These are phyloP conservation scores for Ajuga chamaepitys DNA, from an alignment of 257 asterid genomes.

Conservation along the genomic window DNA sequence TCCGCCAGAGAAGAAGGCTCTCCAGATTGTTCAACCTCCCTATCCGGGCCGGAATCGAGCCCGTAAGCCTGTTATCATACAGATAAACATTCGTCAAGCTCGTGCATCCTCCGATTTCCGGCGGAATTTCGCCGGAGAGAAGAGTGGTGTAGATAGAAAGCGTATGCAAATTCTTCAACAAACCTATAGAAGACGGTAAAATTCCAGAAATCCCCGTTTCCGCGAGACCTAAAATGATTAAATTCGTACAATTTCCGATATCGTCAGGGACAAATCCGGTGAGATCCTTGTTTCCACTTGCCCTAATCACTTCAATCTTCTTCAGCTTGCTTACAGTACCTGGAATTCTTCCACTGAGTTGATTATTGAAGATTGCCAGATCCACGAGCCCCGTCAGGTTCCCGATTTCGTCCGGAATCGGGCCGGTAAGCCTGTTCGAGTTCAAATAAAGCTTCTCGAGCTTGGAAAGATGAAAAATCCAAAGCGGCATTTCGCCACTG, in stretches of 20 bases:
- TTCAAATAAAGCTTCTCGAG: too few species aligned
- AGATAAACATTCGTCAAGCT: slow-evolving; percentile 41
- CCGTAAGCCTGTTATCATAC: slow-evolving; percentile 59
- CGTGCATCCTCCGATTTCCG: slow-evolving; percentile 56
- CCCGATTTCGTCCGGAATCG: slow-evolving; percentile 48
- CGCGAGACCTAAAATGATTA: slow-evolving; percentile 53
- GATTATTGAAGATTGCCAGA: slow-evolving; percentile 51
- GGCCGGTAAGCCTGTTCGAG: slow-evolving; percentile 47
- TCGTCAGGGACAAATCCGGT: slow-evolving; percentile 55
- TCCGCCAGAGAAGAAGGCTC: slow-evolving; percentile 63
- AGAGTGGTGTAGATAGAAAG: slow-evolving; percentile 61
- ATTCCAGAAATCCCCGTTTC: slow-evolving; percentile 71
- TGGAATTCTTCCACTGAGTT: slow-evolving; percentile 52
- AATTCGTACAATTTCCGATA: slow-evolving; percentile 55
- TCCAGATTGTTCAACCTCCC: slow-evolving; percentile 43
- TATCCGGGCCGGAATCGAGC: slow-evolving; percentile 48
- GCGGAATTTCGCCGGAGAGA: slow-evolving; percentile 70
- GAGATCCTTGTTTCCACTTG: slow-evolving; percentile 71
- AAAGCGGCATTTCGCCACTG: slow-evolving; percentile 50
- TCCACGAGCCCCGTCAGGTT: slow-evolving; percentile 32
- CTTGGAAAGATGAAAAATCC: slow-evolving; percentile 30
- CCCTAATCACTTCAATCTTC: slow-evolving; percentile 46
- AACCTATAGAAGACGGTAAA: slow-evolving; percentile 55
- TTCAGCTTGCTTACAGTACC: slow-evolving; percentile 44
- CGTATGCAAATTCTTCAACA: slow-evolving; percentile 42